Evolutionary conservation across 257 asterid species (phyloP), one percentile per base, ranked within the genome.

Genomic region (Primulina tabacum): DNA sequence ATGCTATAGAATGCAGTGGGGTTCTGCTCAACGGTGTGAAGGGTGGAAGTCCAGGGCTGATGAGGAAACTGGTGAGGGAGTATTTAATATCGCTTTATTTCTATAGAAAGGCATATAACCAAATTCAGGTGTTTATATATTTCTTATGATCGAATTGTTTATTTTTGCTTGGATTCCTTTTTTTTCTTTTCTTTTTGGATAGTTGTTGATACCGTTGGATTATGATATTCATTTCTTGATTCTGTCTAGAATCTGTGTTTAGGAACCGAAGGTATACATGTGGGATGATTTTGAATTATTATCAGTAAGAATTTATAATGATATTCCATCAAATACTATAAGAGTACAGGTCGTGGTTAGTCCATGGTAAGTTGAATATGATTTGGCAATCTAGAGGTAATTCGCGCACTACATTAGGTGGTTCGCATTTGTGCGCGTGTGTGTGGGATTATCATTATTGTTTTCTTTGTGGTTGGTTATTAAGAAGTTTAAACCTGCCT

Each of bases 1-100:
- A 0, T 93, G 97, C 73, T 93, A 89, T 78, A 75, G 99, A 76
- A 90, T 90, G 97, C 97, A 92, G 38, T 92, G 97, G 98, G 98
- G 94, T 8, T 65, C 88, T 53, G 78, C 94, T 59, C 89, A 87
- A 80, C 79, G 98, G 75, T 92, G 98, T 67, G 96, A 82, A 62
- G 98, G 98, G 34, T 88, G 93, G 94, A 88, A 71, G 72, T 83
- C 98, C 7, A 86, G 78, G 76, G 85, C 88, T 5, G 96, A 88
- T 38, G 98, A 84, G 80, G 98, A 92, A 78, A 88, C 90, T 62
- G 96, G 96, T 92, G 77, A 73, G 88, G 24, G 59, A 59, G 55
- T 61, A 53, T 66, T 62, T 62, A 56, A 11, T 76, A 40, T 38
- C 34, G 65, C 20, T 68, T 69, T 18, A 24, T 70, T 34, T 56